Percentiles rank a stretch among this genome's conserved stretches.
phyloP scores from a whole-genome alignment of 352 stramenopile genomes.

The Blastocystis sp. region DNA sequence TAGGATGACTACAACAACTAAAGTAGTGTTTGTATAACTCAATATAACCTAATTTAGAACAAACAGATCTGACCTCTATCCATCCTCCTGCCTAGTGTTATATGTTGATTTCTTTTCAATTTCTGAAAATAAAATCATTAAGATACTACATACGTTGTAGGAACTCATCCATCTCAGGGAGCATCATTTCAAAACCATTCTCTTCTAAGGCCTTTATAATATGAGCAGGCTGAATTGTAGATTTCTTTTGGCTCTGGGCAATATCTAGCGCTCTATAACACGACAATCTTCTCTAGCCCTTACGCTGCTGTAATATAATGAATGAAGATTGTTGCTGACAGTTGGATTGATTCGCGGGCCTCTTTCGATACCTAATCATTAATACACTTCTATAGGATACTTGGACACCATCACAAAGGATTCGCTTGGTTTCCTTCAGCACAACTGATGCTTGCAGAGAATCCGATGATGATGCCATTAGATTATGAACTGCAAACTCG shows the following conservation, averaged over 20 bases:
- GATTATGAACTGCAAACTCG: too few relatives aligned
- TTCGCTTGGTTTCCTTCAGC: neutral
- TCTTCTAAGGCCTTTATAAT: conserved; percentile 1
- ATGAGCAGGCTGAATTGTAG: conserved; percentile 13
- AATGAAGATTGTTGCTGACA: conserved; percentile 26
- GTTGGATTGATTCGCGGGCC: neutral
- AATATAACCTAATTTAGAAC: conserved; percentile 79
- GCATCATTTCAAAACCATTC: neutral
- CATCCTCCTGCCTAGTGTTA: conserved; percentile 67
- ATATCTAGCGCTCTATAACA: conserved; percentile 11
- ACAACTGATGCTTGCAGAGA: conserved; percentile 15
- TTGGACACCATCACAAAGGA: neutral
- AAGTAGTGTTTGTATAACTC: neutral
- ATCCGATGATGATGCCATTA: neutral
- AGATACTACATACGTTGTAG: neutral
- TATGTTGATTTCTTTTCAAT: neutral
- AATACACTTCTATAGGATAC: neutral
- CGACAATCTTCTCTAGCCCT: neutral
- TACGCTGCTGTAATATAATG: conserved; percentile 46
- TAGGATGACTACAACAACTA: too few relatives aligned
- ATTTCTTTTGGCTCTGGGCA: conserved; percentile 9
- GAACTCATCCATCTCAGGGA: neutral
- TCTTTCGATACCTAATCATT: neutral
- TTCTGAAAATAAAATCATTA: neutral
- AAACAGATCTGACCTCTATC: conserved; percentile 87